Evolutionary conservation across 2,329 filamentous ascomycete genomes (phyloP).

Genomic region (Arthrobotrys megalospora): DNA sequence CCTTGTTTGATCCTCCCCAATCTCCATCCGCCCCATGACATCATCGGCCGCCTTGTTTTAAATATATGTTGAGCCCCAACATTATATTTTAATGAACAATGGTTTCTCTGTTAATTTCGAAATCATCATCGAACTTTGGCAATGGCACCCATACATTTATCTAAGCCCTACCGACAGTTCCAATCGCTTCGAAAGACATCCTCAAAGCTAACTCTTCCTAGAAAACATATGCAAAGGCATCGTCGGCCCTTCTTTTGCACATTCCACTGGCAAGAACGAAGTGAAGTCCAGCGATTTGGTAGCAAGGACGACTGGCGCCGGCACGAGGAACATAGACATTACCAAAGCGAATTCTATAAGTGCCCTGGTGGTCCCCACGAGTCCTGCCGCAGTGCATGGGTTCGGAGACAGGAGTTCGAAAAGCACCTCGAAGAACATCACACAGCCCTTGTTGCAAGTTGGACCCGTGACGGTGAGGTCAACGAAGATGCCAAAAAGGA

Average conservation of each 20-base stretch:
- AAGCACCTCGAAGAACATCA: constrained; percentile 75
- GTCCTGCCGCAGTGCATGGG: constrained; percentile 37
- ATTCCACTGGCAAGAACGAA: constrained; percentile 71
- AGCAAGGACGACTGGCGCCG: constrained; percentile 96
- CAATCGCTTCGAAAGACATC: constrained; percentile 49
- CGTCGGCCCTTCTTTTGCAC: constrained; percentile 87
- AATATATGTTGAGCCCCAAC: background rate
- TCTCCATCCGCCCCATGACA: background rate
- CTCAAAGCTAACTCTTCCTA: constrained; percentile 66
- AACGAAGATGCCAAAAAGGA: constrained; percentile 67
- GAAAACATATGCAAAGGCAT: constrained; percentile 89
- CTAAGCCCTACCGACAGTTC: constrained; percentile 40
- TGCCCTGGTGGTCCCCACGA: constrained; percentile 72
- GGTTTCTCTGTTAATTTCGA: too few species aligned
- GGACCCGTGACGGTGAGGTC: constrained; percentile 61
- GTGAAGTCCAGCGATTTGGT: constrained; percentile 80
- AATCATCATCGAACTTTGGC: constrained; percentile 5
- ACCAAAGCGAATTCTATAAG: constrained; percentile 79
- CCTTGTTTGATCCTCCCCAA: background rate
- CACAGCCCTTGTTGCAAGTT: constrained; percentile 58
- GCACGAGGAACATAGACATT: constrained; percentile 86
- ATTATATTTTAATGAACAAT: background rate
- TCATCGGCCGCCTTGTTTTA: constrained; percentile 5
- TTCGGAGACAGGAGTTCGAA: constrained; percentile 69
- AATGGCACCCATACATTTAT: constrained; percentile 39